Evolutionary conservation across 495 filamentous ascomycete species (phyloP), one percentile per base, ranked within the genome.

Genomic region (Xylaria telfairii): DNA sequence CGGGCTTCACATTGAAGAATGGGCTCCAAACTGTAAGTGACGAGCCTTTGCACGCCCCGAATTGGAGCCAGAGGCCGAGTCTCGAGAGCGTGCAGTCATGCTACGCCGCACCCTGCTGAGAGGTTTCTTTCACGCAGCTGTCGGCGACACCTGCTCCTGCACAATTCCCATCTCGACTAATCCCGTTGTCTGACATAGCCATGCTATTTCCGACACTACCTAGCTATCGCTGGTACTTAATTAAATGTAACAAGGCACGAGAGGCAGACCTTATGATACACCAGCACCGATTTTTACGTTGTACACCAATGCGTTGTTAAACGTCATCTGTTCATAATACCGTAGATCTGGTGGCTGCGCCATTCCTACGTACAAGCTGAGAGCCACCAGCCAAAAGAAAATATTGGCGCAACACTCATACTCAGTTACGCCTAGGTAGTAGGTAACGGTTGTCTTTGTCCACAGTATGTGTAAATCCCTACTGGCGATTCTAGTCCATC

Each of bases 151-250:
- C 30, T 59, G 56, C n/a, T 37, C 32, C 56, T 15, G 61, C 41
- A 47, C 37, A 32, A 62, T 42, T 12, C 61, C 61, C 41, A 24
- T 47, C 57, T 61, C n/a, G 26, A 46, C 26, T 32, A 46, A 44
- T 30, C 24, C 61, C 39, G 61, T 24, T 19, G 32, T 24, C 37
- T 15, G 59, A 41, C 37, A 42, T 17, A 15, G 37, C 59, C 63
- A 51, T 39, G 63, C 42, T 66, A 66, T 66, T 66, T 19, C 64
- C 47, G 64, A 54, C 64, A 39, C 64, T 65, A 42, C 42, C 32
- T n/a, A 4, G 21, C 63, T n/a, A 34, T 12, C 28, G 34, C 54
- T 57, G 54, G 24, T 46, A 32, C 15, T 64, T 3, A 17, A 42
- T 21, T 62, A 44, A n/a, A 62, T 28, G 8, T 17, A 28, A 42